These are phyloP conservation scores for Blastobotrys apis DNA, from an alignment of 1,139 yeast genomes.

Conservation along the genomic window DNA sequence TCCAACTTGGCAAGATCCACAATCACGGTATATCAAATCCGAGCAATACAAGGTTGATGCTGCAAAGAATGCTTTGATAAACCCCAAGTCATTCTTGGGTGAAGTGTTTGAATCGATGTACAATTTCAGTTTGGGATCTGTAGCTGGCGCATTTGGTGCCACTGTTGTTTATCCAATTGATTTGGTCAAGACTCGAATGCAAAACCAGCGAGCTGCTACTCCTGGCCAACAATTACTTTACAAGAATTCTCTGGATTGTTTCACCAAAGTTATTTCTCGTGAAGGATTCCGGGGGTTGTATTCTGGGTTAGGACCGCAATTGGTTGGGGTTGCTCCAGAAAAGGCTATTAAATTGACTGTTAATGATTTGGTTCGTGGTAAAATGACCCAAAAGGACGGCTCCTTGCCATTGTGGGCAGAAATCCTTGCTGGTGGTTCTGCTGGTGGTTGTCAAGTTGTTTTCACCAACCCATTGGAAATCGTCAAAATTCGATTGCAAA, in stretches of 20 bases:
- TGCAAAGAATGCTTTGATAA: constrained; percentile 40
- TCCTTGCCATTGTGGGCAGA: constrained; percentile 67
- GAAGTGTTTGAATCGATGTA: constrained; percentile 76
- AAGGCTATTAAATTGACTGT: constrained; percentile 95
- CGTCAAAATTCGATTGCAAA: constrained; percentile 90
- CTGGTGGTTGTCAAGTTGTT: constrained; percentile 95
- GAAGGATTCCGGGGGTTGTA: constrained; percentile 91
- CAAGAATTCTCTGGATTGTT: constrained; percentile 81
- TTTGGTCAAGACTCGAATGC: constrained; percentile 95
- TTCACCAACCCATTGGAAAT: constrained; percentile 96
- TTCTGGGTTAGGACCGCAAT: constrained; percentile 90
- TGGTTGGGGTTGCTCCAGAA: constrained; percentile 97
- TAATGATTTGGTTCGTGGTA: constrained; percentile 78
- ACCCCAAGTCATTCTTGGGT: constrained; percentile 38
- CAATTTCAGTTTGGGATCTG: constrained; percentile 84
- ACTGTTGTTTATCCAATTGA: constrained; percentile 98
- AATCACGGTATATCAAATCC: constrained; percentile 34
- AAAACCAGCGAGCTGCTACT: constrained; percentile 74
- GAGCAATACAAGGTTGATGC: constrained; percentile 37
- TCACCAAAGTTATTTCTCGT: constrained; percentile 63
- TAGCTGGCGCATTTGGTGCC: constrained; percentile 98
- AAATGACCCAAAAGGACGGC: constrained; percentile 55
- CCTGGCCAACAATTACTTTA: constrained; percentile 52
- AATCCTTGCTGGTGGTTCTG: constrained; percentile 82
- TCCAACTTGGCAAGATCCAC: constrained; percentile 43